Percentiles rank a stretch among this genome's conserved stretches.
Conservation (phyloP, 192 early-diverging fungal species). For the Chytriomyces hyalinus region DNA sequence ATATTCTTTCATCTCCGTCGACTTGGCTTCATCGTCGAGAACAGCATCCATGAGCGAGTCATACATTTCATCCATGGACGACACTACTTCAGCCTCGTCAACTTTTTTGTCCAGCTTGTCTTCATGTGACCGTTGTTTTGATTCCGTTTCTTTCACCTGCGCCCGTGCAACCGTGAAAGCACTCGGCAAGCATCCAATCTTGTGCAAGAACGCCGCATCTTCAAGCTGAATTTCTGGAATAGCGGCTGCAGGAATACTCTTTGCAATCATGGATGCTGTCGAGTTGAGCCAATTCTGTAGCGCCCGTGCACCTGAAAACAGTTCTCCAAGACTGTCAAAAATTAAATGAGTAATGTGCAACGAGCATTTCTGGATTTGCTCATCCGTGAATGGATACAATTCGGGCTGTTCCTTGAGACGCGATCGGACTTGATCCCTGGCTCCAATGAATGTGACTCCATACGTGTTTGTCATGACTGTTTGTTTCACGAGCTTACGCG, state of each 20-base stretch:
- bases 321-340: conserved; percentile 84
- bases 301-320: conserved; percentile 84
- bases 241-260: conserved; percentile 66
- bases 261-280: conserved; percentile 80
- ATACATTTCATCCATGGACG: conserved; percentile 7
- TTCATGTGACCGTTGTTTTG: conserved; percentile 3
- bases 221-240: conserved; percentile 52
- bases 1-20: background rate
- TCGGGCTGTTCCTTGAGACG: conserved; percentile 72
- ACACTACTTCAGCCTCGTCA: background rate
- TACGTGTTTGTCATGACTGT: conserved; percentile 99
- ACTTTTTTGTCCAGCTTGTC: conserved; percentile 8
- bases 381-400: conserved; percentile 67
- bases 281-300: conserved; percentile 95
- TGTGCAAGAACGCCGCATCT: conserved; percentile 38
- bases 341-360: conserved; percentile 81
- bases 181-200: conserved; percentile 47
- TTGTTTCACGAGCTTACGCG: conserved; percentile 96
- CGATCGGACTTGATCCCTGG: conserved; percentile 81
- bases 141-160: background rate
- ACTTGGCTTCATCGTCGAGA: conserved; percentile 29
- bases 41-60: conserved; percentile 6
- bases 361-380: conserved; percentile 66
- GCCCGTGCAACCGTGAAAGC: conserved; percentile 38
- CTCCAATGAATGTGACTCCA: conserved; percentile 96